A percentile compares a stretch with the other conserved stretches of the same genome.
Evolutionary conservation across 2,329 filamentous ascomycete species (phyloP).

Genomic region (Ascomycota sp.): DNA sequence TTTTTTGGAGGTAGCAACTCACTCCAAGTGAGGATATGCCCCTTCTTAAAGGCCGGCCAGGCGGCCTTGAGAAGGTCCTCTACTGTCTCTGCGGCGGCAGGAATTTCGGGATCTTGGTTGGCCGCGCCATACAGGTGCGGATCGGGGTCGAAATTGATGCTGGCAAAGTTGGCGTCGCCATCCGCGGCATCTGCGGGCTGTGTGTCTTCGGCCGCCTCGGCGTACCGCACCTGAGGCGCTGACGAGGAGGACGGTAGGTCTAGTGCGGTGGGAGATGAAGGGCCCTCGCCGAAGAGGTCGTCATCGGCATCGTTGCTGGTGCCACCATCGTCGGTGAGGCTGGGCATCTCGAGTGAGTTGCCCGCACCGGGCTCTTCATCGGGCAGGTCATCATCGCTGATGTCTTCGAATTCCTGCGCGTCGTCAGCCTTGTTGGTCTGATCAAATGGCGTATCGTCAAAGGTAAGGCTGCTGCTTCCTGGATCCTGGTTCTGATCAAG

Average conservation of each 20-base stretch:
- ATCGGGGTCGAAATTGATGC: constrained; percentile 28
- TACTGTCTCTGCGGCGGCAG: constrained; percentile 49
- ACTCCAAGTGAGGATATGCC: constrained; percentile 58
- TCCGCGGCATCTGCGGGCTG: constrained; percentile 12
- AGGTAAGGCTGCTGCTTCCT: constrained; percentile 16
- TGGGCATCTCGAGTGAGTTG: constrained; percentile 26
- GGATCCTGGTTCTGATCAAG: constrained; percentile 21
- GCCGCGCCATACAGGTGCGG: constrained; percentile 18
- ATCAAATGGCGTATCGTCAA: constrained; percentile 31
- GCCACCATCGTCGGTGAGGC: constrained; percentile 37
- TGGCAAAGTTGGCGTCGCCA: constrained; percentile 14
- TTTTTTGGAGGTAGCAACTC: constrained; percentile 66
- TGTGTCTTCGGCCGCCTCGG: constrained; percentile 14
- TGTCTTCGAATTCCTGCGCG: constrained; percentile 77
- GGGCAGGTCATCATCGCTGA: constrained; percentile 77
- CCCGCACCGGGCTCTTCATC: constrained; percentile 42
- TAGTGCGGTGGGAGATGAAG: constrained; percentile 25
- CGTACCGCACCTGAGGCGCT: constrained; percentile 19
- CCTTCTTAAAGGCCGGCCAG: constrained; percentile 63
- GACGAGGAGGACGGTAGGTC: constrained; percentile 23
- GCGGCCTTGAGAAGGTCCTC: constrained; percentile 59
- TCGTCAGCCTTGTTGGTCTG: constrained; percentile 72
- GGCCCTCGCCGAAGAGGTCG: constrained; percentile 48
- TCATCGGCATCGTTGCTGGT: constrained; percentile 36
- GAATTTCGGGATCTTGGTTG: constrained; percentile 43